Evolutionary conservation across 2,329 filamentous ascomycete genomes (phyloP), one percentile per base, ranked within the genome.

Genomic region (Botryotinia calthae): DNA sequence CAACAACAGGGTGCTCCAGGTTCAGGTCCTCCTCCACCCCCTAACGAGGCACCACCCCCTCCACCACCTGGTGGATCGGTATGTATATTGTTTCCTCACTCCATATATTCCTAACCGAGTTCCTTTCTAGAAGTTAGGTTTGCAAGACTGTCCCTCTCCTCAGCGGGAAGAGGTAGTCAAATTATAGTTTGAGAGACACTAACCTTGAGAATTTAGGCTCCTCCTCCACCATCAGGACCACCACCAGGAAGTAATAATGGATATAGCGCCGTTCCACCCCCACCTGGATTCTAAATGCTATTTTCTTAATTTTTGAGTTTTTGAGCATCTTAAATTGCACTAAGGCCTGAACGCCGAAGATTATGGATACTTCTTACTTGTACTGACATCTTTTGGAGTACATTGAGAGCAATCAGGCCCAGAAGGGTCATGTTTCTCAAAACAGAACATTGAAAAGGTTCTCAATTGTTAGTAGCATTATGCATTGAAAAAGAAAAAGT

Each of bases 241-340:
- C 85, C 87, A 64, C 85, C 87, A n/a, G 86, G 86, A 72, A 80
- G 80, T 61, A 83, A 67, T 42, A 62, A 84, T 67, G 84, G 86
- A 65, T 94, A 93, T 80, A 89, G 87, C 77, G 86, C 90, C 78
- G 91, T 86, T 40, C 85, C 85, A 56, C 85, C 85, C 42, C 85
- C 85, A 42, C 86, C 86, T 59, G 86, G 85, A 34, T 82, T 86
- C 78, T 86, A 74, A 79, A 70, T 20, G 37, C 61, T 58, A 12
- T n/a, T 42, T 51, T 66, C 5, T 42, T 28, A 20, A 25, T 40
- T 34, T 37, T 20, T 56, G 16, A 34, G 44, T 22, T 16, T 34
- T 20, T 28, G 40, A 10, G 4, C 20, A 58, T 71, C 20, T 65
- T 28, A 18, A 46, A 46, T 56, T 40, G n/a, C 20, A 59, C 18